Evolutionary conservation across 2,329 filamentous ascomycete genomes (phyloP).

Genomic region (Immersiporthe knoxdaviesiana): DNA sequence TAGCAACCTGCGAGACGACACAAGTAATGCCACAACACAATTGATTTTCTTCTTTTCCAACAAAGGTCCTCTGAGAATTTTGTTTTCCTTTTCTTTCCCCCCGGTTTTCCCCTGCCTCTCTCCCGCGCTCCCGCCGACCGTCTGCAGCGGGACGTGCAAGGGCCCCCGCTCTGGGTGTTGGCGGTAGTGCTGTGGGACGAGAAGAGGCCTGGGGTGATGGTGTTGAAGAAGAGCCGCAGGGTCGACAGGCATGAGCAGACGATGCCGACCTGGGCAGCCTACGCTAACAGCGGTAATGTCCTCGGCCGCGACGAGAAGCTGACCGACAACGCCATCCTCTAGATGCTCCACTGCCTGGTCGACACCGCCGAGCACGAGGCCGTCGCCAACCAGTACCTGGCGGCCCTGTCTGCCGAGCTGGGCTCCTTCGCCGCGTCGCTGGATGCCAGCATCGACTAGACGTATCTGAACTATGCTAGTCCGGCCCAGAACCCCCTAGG

Average conservation of each 20-base stretch:
- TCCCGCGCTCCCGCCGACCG: not conserved
- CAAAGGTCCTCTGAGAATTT: too few species aligned
- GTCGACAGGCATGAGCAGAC: constrained; percentile 35
- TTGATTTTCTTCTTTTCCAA: too few species aligned
- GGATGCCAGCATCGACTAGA: not conserved
- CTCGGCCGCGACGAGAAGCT: constrained; percentile 42
- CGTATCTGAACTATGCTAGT: constrained; percentile 8
- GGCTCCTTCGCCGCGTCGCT: not conserved
- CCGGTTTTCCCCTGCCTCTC: not conserved
- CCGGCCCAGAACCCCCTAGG: constrained; percentile 4
- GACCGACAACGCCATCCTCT: constrained; percentile 35
- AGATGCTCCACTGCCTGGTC: constrained; percentile 38
- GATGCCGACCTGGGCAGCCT: constrained; percentile 42
- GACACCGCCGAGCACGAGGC: constrained; percentile 35
- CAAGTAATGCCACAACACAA: too few species aligned
- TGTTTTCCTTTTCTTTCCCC: too few species aligned
- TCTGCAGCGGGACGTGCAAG: not conserved
- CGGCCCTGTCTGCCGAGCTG: constrained; percentile 8
- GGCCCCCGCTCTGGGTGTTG: not conserved
- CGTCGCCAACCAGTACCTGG: constrained; percentile 36
- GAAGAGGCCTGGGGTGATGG: constrained; percentile 3
- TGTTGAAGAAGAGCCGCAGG: constrained; percentile 4
- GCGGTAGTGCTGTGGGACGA: not conserved
- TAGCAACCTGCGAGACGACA: too few species aligned
- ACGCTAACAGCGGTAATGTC: constrained; percentile 45